Evolutionary conservation across 768 basidiomycete genomes (phyloP).

Genomic region (Tricholoma furcatifolium): DNA sequence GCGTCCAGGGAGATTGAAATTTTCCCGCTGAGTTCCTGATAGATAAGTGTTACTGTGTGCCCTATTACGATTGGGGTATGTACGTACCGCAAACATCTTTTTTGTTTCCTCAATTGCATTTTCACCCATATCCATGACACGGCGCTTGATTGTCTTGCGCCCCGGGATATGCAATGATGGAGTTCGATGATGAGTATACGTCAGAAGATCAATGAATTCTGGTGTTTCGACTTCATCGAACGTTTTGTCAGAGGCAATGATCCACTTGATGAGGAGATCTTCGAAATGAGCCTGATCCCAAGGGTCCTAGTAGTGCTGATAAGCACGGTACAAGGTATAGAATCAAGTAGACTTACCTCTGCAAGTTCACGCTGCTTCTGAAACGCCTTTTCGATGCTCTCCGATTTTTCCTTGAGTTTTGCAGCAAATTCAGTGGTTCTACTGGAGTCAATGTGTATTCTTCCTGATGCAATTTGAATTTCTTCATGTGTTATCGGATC

Average conservation of each 20-base stretch:
- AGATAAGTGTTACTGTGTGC: neutral
- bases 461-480: neutral
- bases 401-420: neutral
- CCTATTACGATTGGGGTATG: neutral
- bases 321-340: neutral
- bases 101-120: neutral
- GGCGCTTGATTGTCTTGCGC: neutral
- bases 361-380: neutral
- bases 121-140: neutral
- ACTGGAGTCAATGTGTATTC: neutral
- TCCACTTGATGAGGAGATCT: conserved; percentile 3
- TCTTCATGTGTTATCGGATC: neutral
- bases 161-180: neutral
- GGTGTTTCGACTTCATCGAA: conserved; percentile 18
- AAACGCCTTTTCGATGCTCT: conserved; percentile 7
- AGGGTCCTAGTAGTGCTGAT: neutral
- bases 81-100: neutral
- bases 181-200: conserved; percentile 11
- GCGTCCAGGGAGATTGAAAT: conserved; percentile 21
- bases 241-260: conserved; percentile 16
- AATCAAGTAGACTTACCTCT: neutral
- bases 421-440: neutral
- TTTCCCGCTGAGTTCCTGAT: conserved; percentile 16
- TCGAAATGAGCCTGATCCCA: conserved; percentile 9
- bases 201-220: conserved; percentile 16